These are phyloP conservation scores for Aureobasidium sp. DNA, from an alignment of 2,329 filamentous ascomycete genomes.

Conservation along the genomic window DNA sequence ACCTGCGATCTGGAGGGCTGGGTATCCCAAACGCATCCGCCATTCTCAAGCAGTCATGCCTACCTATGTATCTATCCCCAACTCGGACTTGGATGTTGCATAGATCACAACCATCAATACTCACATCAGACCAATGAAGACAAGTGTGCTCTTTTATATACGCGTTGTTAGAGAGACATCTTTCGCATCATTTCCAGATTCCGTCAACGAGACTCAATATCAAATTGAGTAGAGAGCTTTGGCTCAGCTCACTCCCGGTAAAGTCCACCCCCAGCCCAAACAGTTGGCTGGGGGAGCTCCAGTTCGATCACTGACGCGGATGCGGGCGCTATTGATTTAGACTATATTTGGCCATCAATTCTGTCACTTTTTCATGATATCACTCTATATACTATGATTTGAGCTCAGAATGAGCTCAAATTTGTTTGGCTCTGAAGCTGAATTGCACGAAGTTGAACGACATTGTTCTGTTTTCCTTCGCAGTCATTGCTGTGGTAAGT, in stretches of 20 bases:
- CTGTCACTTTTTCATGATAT: not conserved
- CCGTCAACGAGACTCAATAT: not conserved
- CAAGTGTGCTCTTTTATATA: not conserved
- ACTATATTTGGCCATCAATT: not conserved
- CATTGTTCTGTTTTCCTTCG: not conserved
- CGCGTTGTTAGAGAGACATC: not conserved
- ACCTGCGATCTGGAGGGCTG: not conserved
- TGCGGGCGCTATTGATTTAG: constrained; percentile 10
- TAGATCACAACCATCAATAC: not conserved
- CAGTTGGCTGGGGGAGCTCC: constrained; percentile 13
- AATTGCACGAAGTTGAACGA: not conserved
- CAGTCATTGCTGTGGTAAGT: not conserved
- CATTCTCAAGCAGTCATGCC: not conserved
- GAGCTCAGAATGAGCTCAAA: not conserved
- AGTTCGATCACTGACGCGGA: constrained; percentile 11
- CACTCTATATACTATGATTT: not conserved
- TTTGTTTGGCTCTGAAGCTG: not conserved
- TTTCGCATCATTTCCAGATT: not conserved
- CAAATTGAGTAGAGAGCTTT: not conserved
- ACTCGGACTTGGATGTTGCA: not conserved
- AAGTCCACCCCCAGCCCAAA: constrained; percentile 6
- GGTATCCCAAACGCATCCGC: not conserved
- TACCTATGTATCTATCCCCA: not conserved
- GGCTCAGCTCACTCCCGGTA: not conserved
- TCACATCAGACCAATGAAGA: not conserved